These are phyloP conservation scores for Arthroderma sp. DNA, from an alignment of 2,329 filamentous ascomycete species.

Conservation along the genomic window DNA sequence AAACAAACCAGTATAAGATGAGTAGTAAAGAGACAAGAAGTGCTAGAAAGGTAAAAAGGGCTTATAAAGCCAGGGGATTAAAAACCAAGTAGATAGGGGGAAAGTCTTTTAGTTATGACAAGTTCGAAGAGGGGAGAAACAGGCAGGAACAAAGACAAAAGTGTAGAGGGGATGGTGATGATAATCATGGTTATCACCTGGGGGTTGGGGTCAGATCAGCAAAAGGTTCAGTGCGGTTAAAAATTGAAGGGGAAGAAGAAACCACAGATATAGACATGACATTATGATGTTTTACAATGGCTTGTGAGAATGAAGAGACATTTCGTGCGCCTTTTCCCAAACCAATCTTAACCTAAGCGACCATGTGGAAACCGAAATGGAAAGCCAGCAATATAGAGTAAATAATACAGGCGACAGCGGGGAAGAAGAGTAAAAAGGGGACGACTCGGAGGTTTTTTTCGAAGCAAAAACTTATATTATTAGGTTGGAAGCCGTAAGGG, in stretches of 20 bases:
- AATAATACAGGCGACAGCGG: constrained; percentile 1
- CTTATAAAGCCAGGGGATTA: not conserved
- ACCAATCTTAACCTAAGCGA: no score
- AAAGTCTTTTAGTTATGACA: constrained; percentile 4
- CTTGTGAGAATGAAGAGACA: no score
- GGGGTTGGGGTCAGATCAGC: no score
- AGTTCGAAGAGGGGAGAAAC: not conserved
- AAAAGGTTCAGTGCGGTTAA: no score
- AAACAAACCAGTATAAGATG: not conserved
- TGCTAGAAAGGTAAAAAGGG: constrained; percentile 1
- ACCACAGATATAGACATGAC: no score
- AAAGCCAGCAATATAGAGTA: not conserved
- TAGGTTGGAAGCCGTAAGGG: constrained; percentile 1
- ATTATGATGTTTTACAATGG: no score
- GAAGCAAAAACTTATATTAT: constrained; percentile 4
- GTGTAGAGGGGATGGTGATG: not conserved
- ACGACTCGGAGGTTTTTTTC: constrained; percentile 1
- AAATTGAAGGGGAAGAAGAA: no score
- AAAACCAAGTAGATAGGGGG: not conserved
- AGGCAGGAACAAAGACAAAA: not conserved
- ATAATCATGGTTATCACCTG: no score
- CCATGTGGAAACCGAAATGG: not conserved
- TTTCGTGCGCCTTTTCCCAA: no score
- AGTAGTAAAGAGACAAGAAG: not conserved
- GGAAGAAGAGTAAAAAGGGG: constrained; percentile 3